phyloP scores from a whole-genome alignment of 1,139 yeast species.

The Candida sp. region DNA sequence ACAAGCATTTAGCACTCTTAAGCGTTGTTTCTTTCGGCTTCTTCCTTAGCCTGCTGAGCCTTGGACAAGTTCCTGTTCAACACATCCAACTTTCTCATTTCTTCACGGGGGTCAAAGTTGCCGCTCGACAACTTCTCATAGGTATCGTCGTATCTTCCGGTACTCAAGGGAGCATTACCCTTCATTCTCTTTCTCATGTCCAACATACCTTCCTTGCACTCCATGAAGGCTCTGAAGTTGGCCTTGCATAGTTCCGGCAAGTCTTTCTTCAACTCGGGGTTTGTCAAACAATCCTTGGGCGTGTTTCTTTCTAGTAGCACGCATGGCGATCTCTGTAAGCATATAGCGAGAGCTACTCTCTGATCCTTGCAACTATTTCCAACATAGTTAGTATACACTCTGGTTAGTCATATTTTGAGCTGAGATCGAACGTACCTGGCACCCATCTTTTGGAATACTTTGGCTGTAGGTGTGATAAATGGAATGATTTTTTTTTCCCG shows the following conservation, averaged over 20 bases:
- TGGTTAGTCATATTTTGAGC: neutral
- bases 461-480: neutral
- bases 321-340: constrained; percentile 96
- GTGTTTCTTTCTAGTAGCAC: constrained; percentile 89
- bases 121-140: constrained; percentile 81
- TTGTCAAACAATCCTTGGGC: constrained; percentile 85
- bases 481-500: neutral
- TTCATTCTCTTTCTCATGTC: constrained; percentile 92
- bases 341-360: constrained; percentile 90
- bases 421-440: constrained; percentile 30
- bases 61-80: constrained; percentile 52
- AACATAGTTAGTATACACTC: neutral
- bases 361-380: constrained; percentile 86
- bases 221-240: constrained; percentile 83
- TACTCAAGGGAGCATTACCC: constrained; percentile 93
- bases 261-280: constrained; percentile 75
- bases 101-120: constrained; percentile 80
- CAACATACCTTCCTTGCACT: constrained; percentile 83
- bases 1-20: neutral
- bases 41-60: constrained; percentile 28
- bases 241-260: constrained; percentile 91
- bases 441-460: constrained; percentile 21
- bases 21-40: constrained; percentile 15
- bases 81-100: constrained; percentile 67
- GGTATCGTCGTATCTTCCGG: constrained; percentile 91